A percentile compares a stretch with the other conserved stretches of the same genome.
These are phyloP conservation scores for Xylaria sp. DNA, from an alignment of 2,329 filamentous ascomycete species.

Conservation along the genomic window DNA sequence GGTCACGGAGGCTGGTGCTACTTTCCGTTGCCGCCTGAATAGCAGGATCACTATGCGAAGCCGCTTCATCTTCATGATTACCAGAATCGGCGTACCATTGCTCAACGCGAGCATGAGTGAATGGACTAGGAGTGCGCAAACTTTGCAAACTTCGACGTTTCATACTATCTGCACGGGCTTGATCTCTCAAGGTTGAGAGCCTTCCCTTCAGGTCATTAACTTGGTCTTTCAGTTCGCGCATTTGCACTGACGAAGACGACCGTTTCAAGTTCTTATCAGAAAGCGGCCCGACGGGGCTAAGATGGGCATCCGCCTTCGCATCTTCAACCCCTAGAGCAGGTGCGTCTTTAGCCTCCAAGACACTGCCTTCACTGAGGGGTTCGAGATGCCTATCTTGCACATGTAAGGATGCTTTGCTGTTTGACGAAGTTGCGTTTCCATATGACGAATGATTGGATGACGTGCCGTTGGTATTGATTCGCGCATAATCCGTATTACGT, in stretches of 20 bases:
- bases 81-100: slow-evolving; percentile 59
- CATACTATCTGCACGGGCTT: slow-evolving; percentile 81
- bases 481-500: slow-evolving; percentile 57
- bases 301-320: slow-evolving; percentile 52
- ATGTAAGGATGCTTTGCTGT: slow-evolving; percentile 54
- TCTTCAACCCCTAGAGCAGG: slow-evolving; percentile 45
- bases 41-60: neutral
- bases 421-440: slow-evolving; percentile 41
- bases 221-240: slow-evolving; percentile 81
- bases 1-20: slow-evolving; percentile 39
- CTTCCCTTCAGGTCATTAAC: slow-evolving; percentile 87
- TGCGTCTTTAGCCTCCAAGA: slow-evolving; percentile 45
- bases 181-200: slow-evolving; percentile 81
- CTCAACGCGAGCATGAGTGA: slow-evolving; percentile 74
- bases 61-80: slow-evolving; percentile 41
- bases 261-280: slow-evolving; percentile 66
- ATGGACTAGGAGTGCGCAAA: slow-evolving; percentile 79
- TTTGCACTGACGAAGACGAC: slow-evolving; percentile 77
- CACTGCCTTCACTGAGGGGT: slow-evolving; percentile 65
- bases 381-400: slow-evolving; percentile 60
- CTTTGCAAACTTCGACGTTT: slow-evolving; percentile 81
- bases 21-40: slow-evolving; percentile 16
- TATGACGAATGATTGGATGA: slow-evolving; percentile 37
- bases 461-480: slow-evolving; percentile 48
- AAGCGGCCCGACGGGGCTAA: slow-evolving; percentile 59